Evolutionary conservation across 345 rosid species (phyloP).

Genomic region (Alliaria petiolata): DNA sequence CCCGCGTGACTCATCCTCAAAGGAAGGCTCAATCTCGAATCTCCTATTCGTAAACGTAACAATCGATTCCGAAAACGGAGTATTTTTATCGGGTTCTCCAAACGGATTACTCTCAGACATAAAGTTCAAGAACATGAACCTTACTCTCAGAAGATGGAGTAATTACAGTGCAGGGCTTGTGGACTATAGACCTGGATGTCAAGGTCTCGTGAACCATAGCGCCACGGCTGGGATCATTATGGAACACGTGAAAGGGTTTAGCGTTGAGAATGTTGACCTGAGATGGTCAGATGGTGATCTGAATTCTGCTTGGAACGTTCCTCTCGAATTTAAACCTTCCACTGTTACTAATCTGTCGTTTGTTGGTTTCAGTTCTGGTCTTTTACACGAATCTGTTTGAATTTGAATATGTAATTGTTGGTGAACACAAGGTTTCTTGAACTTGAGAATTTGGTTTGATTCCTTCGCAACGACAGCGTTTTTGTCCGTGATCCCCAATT

Average conservation of each 20-base stretch:
- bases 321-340: constrained; percentile 76
- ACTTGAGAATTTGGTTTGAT: background rate
- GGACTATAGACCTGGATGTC: constrained; percentile 92
- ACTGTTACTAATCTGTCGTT: constrained; percentile 71
- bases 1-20: constrained; percentile 42
- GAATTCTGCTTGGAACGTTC: constrained; percentile 55
- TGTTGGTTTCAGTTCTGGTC: constrained; percentile 59
- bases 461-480: background rate
- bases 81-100: constrained; percentile 75
- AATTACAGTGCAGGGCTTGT: constrained; percentile 55
- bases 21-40: constrained; percentile 63
- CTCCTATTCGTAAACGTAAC: constrained; percentile 66
- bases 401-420: background rate
- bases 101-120: constrained; percentile 57
- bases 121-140: constrained; percentile 61
- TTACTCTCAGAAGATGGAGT: constrained; percentile 71
- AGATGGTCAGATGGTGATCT: constrained; percentile 49
- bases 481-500: too few relatives aligned
- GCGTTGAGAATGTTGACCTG: constrained; percentile 67
- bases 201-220: constrained; percentile 65
- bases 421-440: background rate
- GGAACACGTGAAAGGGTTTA: constrained; percentile 81
- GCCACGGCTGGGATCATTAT: constrained; percentile 74
- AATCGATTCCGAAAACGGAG: constrained; percentile 67
- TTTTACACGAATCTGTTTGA: constrained; percentile 27